These are phyloP conservation scores for Ophiosphaerella herpotricha DNA, from an alignment of 2,329 filamentous ascomycete genomes.

Conservation along the genomic window DNA sequence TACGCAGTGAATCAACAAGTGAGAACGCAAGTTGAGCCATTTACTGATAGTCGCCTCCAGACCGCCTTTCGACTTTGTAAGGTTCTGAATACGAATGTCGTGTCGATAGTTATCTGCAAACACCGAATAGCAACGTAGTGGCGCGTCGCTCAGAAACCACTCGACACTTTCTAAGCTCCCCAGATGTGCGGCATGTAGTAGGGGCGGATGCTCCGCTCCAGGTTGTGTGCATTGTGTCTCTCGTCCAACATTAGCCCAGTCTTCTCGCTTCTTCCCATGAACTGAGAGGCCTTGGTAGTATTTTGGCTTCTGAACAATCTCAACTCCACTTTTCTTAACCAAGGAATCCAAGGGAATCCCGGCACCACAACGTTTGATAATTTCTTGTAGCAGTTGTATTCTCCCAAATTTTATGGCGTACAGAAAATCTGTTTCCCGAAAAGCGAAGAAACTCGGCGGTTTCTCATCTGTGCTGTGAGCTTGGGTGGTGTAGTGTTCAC, in stretches of 20 bases:
- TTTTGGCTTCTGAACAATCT: constrained; percentile 66
- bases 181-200: constrained; percentile 61
- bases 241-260: constrained; percentile 62
- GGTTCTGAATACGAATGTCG: constrained; percentile 65
- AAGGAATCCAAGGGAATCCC: constrained; percentile 72
- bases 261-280: constrained; percentile 72
- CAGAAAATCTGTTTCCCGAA: constrained; percentile 17
- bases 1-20: constrained; percentile 67
- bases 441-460: constrained; percentile 15
- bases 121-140: constrained; percentile 68
- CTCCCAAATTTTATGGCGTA: constrained; percentile 54
- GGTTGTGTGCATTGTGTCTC: constrained; percentile 6
- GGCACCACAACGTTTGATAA: constrained; percentile 69
- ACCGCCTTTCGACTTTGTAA: constrained; percentile 64
- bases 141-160: constrained; percentile 76
- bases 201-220: constrained; percentile 53
- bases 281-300: constrained; percentile 72
- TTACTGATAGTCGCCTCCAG: constrained; percentile 66
- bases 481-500: constrained; percentile 18
- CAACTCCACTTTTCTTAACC: constrained; percentile 67
- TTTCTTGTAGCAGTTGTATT: constrained; percentile 62
- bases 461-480: constrained; percentile 19
- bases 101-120: constrained; percentile 67
- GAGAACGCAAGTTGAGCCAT: constrained; percentile 56
- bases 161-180: constrained; percentile 71